Conservation (phyloP, 352 stramenopile species). For the Stramenopiles sp. region DNA sequence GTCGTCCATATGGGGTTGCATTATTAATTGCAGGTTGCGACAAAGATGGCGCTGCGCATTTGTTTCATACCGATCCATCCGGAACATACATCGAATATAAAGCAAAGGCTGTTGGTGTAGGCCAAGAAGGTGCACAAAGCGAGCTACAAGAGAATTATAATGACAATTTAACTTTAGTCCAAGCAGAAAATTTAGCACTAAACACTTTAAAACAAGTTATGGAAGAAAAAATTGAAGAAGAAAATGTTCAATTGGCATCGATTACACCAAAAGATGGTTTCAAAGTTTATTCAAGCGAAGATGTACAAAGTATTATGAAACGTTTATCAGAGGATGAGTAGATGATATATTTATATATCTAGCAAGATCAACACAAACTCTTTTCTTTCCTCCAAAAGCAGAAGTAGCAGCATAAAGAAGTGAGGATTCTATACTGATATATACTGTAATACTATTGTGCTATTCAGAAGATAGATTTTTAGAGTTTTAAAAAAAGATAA, state of each 20-base stretch:
- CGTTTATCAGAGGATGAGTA: too few relatives aligned
- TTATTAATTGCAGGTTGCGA: conserved; percentile 81
- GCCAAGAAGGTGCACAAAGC: conserved; percentile 85
- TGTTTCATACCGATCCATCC: conserved; percentile 67
- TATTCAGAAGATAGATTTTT: too few relatives aligned
- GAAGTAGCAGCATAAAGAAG: too few relatives aligned
- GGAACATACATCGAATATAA: conserved; percentile 96
- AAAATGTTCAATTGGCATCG: conserved; percentile 92
- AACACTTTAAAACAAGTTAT: conserved; percentile 89
- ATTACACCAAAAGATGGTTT: conserved; percentile 84
- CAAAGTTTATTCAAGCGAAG: conserved; percentile 69
- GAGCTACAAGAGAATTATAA: conserved; percentile 95
- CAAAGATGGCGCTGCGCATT: conserved; percentile 71
- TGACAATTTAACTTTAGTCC: conserved; percentile 74
- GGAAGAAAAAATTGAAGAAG: conserved; percentile 94
- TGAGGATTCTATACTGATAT: too few relatives aligned
- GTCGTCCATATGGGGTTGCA: conserved; percentile 90
- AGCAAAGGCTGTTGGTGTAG: conserved; percentile 92
- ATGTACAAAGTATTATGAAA: conserved; percentile 75
- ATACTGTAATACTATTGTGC: too few relatives aligned
- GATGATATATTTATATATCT: too few relatives aligned
- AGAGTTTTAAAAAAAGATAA: too few relatives aligned
- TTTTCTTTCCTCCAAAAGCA: too few relatives aligned
- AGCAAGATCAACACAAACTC: too few relatives aligned
- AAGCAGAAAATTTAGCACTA: conserved; percentile 88